A percentile compares a stretch with the other conserved stretches of the same genome.
phyloP scores from a whole-genome alignment of 2,329 filamentous ascomycete genomes.

The Beauveria pseudobassiana region DNA sequence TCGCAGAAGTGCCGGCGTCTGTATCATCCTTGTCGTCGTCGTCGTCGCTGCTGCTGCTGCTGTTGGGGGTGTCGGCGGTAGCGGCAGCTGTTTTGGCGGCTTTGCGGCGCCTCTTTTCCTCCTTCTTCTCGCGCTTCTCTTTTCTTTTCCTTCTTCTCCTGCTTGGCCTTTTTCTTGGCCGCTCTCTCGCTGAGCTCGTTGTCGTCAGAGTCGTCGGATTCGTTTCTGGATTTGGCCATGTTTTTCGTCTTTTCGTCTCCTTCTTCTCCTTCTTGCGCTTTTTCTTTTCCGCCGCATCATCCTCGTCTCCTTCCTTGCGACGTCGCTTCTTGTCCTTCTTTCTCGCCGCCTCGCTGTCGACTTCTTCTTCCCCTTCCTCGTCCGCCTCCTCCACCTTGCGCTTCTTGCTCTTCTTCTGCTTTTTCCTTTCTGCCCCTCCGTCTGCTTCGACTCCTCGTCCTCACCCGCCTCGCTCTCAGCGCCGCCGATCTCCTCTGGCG shows the following conservation, averaged over 20 bases:
- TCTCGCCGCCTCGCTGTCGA: constrained; percentile 18
- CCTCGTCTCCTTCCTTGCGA: constrained; percentile 23
- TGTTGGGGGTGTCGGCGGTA: constrained; percentile 17
- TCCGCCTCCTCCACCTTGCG: constrained; percentile 24
- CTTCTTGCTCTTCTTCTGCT: constrained; percentile 35
- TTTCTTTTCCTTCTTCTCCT: constrained; percentile 26
- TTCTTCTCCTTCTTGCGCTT: constrained; percentile 21
- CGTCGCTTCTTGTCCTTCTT: constrained; percentile 24
- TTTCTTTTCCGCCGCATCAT: constrained; percentile 18
- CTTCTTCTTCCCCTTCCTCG: constrained; percentile 19
- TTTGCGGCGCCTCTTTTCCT: constrained; percentile 37
- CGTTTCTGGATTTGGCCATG: constrained; percentile 21
- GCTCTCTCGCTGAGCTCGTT: constrained; percentile 17
- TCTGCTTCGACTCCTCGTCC: constrained; percentile 27
- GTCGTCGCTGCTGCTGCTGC: constrained; percentile 10
- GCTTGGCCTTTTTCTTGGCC: constrained; percentile 24
- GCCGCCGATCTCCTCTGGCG: constrained; percentile 36
- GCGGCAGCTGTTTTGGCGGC: constrained; percentile 21
- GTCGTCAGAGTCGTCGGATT: constrained; percentile 17
- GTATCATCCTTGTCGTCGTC: constrained; percentile 17
- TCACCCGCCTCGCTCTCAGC: constrained; percentile 10
- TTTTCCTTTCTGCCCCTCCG: constrained; percentile 22
- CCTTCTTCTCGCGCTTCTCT: constrained; percentile 42
- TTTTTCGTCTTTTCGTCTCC: constrained; percentile 25
- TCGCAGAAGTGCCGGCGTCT: constrained; percentile 24